These are phyloP conservation scores for Candida ficus DNA, from an alignment of 805 yeast species.

Conservation along the genomic window DNA sequence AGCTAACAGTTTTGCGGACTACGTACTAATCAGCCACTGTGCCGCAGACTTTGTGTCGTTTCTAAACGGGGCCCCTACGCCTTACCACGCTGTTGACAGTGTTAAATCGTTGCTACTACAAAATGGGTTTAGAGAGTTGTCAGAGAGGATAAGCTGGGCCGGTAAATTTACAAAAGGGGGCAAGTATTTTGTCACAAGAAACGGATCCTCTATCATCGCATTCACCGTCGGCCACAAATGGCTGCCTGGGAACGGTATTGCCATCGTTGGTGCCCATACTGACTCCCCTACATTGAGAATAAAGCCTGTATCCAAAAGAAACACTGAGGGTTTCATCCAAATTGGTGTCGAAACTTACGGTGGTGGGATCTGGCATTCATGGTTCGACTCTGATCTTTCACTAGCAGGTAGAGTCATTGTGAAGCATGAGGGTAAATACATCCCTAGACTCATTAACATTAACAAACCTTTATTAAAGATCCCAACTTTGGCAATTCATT, in stretches of 20 bases:
- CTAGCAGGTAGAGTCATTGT: constrained; percentile 90
- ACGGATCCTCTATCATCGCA: constrained; percentile 83
- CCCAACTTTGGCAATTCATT: constrained; percentile 92
- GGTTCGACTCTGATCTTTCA: constrained; percentile 93
- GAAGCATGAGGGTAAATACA: constrained; percentile 42
- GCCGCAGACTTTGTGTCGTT: constrained; percentile 60
- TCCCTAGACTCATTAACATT: constrained; percentile 70
- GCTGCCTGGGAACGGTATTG: constrained; percentile 72
- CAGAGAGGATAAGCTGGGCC: constrained; percentile 71
- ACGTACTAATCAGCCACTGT: constrained; percentile 10
- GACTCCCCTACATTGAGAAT: constrained; percentile 88
- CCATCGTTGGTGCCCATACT: constrained; percentile 94
- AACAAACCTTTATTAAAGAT: constrained; percentile 82
- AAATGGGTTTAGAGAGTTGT: constrained; percentile 70
- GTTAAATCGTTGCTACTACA: constrained; percentile 47
- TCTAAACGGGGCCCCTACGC: constrained; percentile 85
- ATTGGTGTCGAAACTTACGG: constrained; percentile 94
- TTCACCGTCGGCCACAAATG: constrained; percentile 74
- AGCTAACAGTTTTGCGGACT: constrained; percentile 5
- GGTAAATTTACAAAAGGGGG: constrained; percentile 47
- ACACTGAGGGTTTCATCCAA: constrained; percentile 72
- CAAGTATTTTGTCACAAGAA: constrained; percentile 83
- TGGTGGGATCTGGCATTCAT: constrained; percentile 93
- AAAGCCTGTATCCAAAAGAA: constrained; percentile 76
- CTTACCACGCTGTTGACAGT: constrained; percentile 83